These are phyloP conservation scores for Ilex aquifolium DNA, from an alignment of 257 asterid genomes.

Conservation along the genomic window DNA sequence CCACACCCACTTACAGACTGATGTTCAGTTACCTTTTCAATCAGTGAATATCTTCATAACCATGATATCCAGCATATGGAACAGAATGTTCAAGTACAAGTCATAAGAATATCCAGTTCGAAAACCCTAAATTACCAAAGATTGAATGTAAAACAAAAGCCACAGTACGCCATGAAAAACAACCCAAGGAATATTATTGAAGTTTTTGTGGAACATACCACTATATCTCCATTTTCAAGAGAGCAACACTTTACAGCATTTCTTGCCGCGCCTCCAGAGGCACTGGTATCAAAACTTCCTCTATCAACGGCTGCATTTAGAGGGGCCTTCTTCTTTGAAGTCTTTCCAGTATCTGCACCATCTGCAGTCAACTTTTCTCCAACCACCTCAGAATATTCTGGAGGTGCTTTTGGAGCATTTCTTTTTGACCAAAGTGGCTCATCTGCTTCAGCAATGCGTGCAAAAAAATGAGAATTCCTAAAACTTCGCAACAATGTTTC, in stretches of 20 bases:
- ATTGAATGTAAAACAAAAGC: too few relatives aligned
- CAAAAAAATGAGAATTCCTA: conserved; percentile 79
- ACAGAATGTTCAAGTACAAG: too few relatives aligned
- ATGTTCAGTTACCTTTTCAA: too few relatives aligned
- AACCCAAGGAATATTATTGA: background rate
- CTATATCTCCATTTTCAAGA: conserved; percentile 91
- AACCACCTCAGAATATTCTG: conserved; percentile 28
- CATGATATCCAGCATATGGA: too few relatives aligned
- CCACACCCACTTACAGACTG: too few relatives aligned
- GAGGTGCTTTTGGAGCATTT: conserved; percentile 31
- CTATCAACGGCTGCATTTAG: conserved; percentile 61
- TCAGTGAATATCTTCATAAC: too few relatives aligned
- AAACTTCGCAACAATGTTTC: conserved; percentile 63
- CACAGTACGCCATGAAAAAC: too few relatives aligned
- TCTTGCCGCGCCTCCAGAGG: conserved; percentile 94
- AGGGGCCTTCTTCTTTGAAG: conserved; percentile 30
- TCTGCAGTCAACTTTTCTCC: conserved; percentile 38
- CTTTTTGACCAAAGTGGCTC: conserved; percentile 91
- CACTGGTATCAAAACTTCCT: conserved; percentile 70
- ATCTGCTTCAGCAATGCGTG: conserved; percentile 67
- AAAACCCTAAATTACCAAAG: too few relatives aligned
- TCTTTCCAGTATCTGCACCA: conserved; percentile 33
- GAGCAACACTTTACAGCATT: conserved; percentile 77
- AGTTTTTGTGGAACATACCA: conserved; percentile 60
- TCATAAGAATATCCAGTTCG: too few relatives aligned